Base-by-base conservation (phyloP, 192 early-diverging fungal genomes). In the Haplosporangium gracile region DNA sequence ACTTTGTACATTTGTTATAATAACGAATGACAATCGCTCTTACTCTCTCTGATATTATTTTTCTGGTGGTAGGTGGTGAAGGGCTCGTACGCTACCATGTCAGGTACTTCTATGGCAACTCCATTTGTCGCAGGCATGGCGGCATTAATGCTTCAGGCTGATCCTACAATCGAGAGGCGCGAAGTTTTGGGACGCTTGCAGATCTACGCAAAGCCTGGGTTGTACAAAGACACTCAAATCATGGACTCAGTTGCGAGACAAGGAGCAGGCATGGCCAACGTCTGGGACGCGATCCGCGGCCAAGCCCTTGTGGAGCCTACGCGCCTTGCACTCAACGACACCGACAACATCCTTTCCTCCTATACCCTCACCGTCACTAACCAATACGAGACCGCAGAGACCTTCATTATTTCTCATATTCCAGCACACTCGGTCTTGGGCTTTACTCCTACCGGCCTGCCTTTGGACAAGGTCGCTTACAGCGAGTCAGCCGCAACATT, bases 261-360 rank as follows among this genome's bases (percentile, higher is more conserved):
- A 81, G 96, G 96, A 5, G 89, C 89, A 45, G 97, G 97, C 13
- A 89, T 97, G 43, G 89, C 97, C 29, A 91, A 97, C 85, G 74
- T 95, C 43, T 92, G 88, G 55, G 76, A 91, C 38, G 91, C 96
- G 0, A 72, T 96, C 45, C 83, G 68, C 11, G 79, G 94, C 7
- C 90, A 91, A 47, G 90, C 88, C 0, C 24, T 87, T 4, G 81
- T 95, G 34, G 75, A 78, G 18, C 96, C 96, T 2, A 71, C 88
- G 15, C 87, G 87, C 15, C 76, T 96, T 32, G 89, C 91, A 1
- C 83, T 95, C 40, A 93, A 92, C 53, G 91, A 94, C 70, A 88
- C 82, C n/a, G 77, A 65, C 5, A 81, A 90, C 77, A 84, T 79
- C 32, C 40, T 68, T 9, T 45, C 74, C 10, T 88, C 72, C 26